Evolutionary conservation across 805 yeast genomes (phyloP).

Genomic region (Sugiyamaella chiloensis): DNA sequence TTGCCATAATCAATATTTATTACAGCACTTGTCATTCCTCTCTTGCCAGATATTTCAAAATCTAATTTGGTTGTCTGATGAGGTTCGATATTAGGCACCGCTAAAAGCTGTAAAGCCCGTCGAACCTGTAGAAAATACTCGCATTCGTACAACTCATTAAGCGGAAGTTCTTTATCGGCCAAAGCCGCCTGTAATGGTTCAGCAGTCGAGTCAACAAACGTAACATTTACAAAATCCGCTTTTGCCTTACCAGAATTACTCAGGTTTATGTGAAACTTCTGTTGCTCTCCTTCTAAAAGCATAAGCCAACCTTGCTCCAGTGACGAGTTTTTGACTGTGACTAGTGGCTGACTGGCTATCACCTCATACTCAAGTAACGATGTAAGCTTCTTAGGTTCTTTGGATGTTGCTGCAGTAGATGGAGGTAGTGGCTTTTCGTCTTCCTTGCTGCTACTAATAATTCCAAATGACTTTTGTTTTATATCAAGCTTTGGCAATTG

Average conservation of each 20-base stretch:
- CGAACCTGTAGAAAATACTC: constrained; percentile 63
- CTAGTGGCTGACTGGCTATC: constrained; percentile 55
- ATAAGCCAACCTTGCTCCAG: constrained; percentile 65
- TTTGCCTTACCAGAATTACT: constrained; percentile 57
- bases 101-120: constrained; percentile 46
- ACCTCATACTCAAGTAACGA: constrained; percentile 35
- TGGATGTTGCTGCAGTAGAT: not conserved
- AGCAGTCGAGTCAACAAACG: constrained; percentile 69
- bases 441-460: no score
- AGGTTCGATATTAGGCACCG: constrained; percentile 31
- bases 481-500: constrained; percentile 17
- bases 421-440: constrained; percentile 6
- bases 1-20: constrained; percentile 62
- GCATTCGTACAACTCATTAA: constrained; percentile 67
- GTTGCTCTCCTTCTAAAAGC: constrained; percentile 75
- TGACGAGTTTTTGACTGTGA: constrained; percentile 50
- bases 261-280: constrained; percentile 47
- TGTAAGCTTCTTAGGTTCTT: not conserved
- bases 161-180: constrained; percentile 43
- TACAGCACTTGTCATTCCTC: constrained; percentile 66
- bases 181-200: constrained; percentile 60
- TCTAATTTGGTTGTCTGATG: constrained; percentile 45
- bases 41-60: constrained; percentile 64
- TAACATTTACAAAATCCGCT: constrained; percentile 56
- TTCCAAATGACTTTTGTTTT: constrained; percentile 31